Evolutionary conservation across 164 flowering plant species (phyloP).

Genomic region (Echeveria elegans): DNA sequence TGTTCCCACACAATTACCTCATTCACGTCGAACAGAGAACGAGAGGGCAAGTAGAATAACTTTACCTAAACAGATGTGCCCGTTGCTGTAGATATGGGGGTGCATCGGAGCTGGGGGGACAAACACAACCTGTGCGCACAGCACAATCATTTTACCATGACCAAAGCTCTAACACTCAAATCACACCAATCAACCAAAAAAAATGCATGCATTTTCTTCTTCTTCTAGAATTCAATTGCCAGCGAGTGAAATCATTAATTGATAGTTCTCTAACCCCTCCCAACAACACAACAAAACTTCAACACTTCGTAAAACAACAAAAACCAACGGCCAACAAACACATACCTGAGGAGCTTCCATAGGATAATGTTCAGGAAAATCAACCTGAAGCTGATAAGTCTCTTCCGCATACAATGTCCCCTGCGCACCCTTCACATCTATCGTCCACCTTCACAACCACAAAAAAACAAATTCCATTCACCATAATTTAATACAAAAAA

Average conservation of each 20-base stretch:
- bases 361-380: constrained; percentile 91
- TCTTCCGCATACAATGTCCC: constrained; percentile 81
- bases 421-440: constrained; percentile 73
- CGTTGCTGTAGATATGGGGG: constrained; percentile 94
- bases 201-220: no score
- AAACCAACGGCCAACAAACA: not conserved
- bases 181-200: not conserved
- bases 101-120: constrained; percentile 80
- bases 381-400: constrained; percentile 74
- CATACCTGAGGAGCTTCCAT: constrained; percentile 94
- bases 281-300: not conserved
- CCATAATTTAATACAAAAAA: no score
- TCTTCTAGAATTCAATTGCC: no score
- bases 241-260: not conserved
- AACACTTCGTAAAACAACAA: not conserved
- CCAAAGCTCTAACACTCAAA: not conserved
- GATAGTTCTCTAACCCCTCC: not conserved
- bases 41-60: not conserved
- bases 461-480: not conserved
- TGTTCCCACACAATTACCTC: not conserved
- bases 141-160: not conserved
- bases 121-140: constrained; percentile 67
- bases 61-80: constrained; percentile 91
- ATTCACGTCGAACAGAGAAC: not conserved
- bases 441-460: constrained; percentile 44